Evolutionary conservation across 2,329 filamentous ascomycete genomes (phyloP), one percentile per base, ranked within the genome.

Genomic region (Emergomyces pasteurianus): DNA sequence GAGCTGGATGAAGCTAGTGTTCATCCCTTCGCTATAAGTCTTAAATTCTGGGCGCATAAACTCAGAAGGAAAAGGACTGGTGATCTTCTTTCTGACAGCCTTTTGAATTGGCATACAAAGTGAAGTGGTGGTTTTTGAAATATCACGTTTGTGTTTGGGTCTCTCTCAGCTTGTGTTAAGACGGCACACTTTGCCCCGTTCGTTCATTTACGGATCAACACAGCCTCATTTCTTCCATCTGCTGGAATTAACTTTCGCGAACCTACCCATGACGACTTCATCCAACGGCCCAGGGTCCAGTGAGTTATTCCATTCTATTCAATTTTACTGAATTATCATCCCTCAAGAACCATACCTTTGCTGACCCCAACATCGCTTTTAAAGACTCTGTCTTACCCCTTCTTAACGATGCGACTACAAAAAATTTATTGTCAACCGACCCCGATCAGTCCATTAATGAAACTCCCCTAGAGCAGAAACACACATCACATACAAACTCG

Each of bases 201-300:
- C 46, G 26, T 46, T 31, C 2, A 9, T 46, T 57, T 1, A 10
- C 40, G 43, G n/a, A 31, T 46, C 38, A 34, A 57, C 55, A 31
- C 40, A 21, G 16, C 23, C 46, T 57, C 23, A 34, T 26, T 10
- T 26, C 34, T n/a, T 23, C n/a, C 12, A 12, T 23, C 18, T 10
- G n/a, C 23, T 23, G 9, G 23, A 46, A 34, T 31, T 57, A 31
- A 7, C 55, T 34, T 34, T 46, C 40, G 16, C 28, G 42, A 63
- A 67, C 67, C 68, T 66, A 64, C 65, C 71, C 67, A 75, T 75
- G 72, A 65, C 69, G 67, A 60, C 71, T 64, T 63, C 64, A 62
- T 65, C 71, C 59, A 65, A 65, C 34, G 65, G 63, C 57, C 58
- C 64, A 50, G 70, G 67, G 50, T 62, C 68, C 58, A 63, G 73